Evolutionary conservation across 352 stramenopile species (phyloP).

Genomic region (Lagenidium giganteum): DNA sequence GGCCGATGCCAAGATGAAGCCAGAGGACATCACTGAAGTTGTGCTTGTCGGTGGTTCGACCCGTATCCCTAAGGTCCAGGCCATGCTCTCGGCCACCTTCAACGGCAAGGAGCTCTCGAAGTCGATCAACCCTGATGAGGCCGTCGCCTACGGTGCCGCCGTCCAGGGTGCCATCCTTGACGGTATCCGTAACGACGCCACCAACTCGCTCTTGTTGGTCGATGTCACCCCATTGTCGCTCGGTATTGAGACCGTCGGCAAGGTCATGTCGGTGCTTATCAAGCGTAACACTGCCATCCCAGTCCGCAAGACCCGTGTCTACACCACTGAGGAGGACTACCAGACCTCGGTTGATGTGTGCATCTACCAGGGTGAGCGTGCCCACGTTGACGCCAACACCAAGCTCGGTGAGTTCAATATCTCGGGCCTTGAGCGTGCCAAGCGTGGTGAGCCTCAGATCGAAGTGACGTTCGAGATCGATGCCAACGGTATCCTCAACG

Average conservation of each 20-base stretch:
- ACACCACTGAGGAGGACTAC: conserved; percentile 34
- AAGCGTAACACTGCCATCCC: conserved; percentile 75
- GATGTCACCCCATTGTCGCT: conserved; percentile 79
- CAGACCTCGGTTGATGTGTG: conserved; percentile 71
- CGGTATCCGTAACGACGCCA: conserved; percentile 43
- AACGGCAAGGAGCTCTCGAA: conserved; percentile 32
- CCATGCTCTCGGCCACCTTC: conserved; percentile 25
- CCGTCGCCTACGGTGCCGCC: conserved; percentile 53
- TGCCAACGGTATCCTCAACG: conserved; percentile 81
- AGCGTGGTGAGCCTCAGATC: conserved; percentile 76
- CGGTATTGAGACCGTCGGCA: conserved; percentile 70
- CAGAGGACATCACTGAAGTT: conserved; percentile 27
- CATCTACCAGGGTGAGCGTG: conserved; percentile 75
- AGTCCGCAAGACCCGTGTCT: conserved; percentile 41
- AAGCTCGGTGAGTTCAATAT: conserved; percentile 86
- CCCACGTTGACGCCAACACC: conserved; percentile 77
- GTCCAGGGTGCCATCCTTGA: conserved; percentile 33
- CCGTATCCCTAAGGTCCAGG: conserved; percentile 38
- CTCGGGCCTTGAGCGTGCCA: conserved; percentile 65
- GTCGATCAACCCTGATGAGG: conserved; percentile 59
- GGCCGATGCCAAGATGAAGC: conserved; percentile 36
- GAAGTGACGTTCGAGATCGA: conserved; percentile 49
- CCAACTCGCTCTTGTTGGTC: conserved; percentile 60
- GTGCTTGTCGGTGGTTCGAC: conserved; percentile 36
- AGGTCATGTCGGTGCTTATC: conserved; percentile 79